phyloP scores from a whole-genome alignment of 2,329 filamentous ascomycete genomes.

The Fusarium nurragi region DNA sequence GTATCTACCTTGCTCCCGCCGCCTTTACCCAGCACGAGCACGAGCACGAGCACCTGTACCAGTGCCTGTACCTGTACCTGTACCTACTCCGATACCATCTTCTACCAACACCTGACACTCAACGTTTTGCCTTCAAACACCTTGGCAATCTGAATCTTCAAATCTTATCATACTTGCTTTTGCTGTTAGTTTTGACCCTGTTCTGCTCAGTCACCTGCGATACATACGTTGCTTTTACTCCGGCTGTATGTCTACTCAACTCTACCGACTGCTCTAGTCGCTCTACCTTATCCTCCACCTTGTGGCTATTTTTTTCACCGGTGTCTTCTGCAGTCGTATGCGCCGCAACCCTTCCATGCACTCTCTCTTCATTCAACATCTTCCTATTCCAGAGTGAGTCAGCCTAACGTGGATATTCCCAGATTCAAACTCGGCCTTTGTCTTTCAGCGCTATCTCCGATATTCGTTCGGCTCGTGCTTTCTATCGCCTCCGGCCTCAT shows the following conservation, averaged over 20 bases:
- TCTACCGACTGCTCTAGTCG: neutral
- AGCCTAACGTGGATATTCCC: conserved; percentile 37
- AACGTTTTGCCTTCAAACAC: conserved; percentile 38
- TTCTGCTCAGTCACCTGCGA: conserved; percentile 1
- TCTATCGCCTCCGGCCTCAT: conserved; percentile 35
- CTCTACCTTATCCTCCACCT: conserved; percentile 21
- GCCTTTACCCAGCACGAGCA: conserved; percentile 3
- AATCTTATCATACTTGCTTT: conserved; percentile 27
- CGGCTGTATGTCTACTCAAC: conserved; percentile 13
- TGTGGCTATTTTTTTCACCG: conserved; percentile 29
- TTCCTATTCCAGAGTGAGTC: conserved; percentile 20
- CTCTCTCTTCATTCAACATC: conserved; percentile 20
- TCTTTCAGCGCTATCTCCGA: conserved; percentile 39
- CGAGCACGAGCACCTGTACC: neutral
- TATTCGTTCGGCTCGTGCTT: conserved; percentile 29
- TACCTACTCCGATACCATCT: conserved; percentile 10
- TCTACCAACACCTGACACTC: conserved; percentile 17
- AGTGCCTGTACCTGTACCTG: neutral
- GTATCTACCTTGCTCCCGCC: neutral
- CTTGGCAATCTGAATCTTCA: conserved; percentile 38
- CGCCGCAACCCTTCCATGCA: conserved; percentile 34
- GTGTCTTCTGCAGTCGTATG: conserved; percentile 29
- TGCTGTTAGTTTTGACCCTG: conserved; percentile 26
- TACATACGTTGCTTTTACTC: conserved; percentile 2
- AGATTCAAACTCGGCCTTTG: conserved; percentile 39